Conservation (phyloP, 2,329 filamentous ascomycete species). For the Karstenula rhodostoma region DNA sequence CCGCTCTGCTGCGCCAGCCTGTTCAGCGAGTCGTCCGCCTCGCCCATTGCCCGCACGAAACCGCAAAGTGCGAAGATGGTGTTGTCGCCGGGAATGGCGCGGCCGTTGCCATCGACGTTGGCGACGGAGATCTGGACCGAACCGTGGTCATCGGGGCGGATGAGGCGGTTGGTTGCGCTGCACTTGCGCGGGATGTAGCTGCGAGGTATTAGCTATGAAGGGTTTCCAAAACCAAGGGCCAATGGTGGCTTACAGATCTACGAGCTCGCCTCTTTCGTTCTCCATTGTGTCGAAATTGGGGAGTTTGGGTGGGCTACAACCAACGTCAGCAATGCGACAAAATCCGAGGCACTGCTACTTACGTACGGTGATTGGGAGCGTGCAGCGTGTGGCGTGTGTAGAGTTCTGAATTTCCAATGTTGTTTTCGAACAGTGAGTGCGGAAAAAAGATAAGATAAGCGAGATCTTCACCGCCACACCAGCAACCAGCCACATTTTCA, state of each 20-base stretch:
- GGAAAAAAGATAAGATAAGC: conserved; percentile 1
- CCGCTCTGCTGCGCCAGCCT: conserved; percentile 6
- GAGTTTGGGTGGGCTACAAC: background rate
- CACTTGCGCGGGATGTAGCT: conserved; percentile 12
- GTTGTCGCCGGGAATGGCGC: conserved; percentile 1
- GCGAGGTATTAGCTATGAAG: background rate
- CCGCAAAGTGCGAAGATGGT: conserved; percentile 1
- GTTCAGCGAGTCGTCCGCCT: conserved; percentile 10
- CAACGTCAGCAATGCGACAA: conserved; percentile 3
- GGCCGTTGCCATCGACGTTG: conserved; percentile 4
- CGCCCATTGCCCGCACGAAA: conserved; percentile 10
- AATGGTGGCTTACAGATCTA: conserved; percentile 6
- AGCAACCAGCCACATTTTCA: background rate
- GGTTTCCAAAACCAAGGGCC: background rate
- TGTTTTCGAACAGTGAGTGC: conserved; percentile 1
- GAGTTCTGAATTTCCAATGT: background rate
- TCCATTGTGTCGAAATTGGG: conserved; percentile 9
- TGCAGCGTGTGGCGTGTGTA: conserved; percentile 2
- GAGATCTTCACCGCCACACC: background rate
- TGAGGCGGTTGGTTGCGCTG: conserved; percentile 8
- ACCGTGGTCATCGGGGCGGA: conserved; percentile 7
- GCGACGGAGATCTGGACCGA: conserved; percentile 9
- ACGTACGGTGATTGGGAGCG: background rate
- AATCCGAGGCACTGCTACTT: background rate
- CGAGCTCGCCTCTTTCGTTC: conserved; percentile 13